Base-by-base conservation (phyloP, 2,329 filamentous ascomycete genomes). In the Diaporthe eres region DNA sequence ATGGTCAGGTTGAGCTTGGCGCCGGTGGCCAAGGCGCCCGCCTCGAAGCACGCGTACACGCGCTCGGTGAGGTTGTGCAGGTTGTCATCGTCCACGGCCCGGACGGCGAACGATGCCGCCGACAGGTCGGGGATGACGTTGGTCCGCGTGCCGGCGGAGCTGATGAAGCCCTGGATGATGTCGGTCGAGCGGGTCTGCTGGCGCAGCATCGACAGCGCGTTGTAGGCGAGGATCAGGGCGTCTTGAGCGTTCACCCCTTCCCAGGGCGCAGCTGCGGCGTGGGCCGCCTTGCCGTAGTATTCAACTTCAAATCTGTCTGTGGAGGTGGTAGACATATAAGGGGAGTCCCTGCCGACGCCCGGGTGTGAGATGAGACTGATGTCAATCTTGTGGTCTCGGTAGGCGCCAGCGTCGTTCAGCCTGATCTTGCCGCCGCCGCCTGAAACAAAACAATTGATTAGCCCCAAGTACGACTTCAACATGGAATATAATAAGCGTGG, bases 81-180 rank as follows among this genome's bases (percentile, higher is more conserved):
- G 2, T 77, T 73, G 8, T 76, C 72, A 10, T 79, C 76, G 79
- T 88, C 83, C 71, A 87, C 84, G 61, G 85, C 89, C n/a, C 90
- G 91, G 79, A 91, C 87, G 57, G 88, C 89, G 79, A 84, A 92
- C 3, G 91, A 93, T 79, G 88, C 89, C 53, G 87, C 88, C 28
- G 90, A 90, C 4, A 92, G 92, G 53, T 71, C 71, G 22, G 75
- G 77, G 19, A 78, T 75, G n/a, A 78, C 37, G 71, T 78, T 78
- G 34, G 72, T 25, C 9, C 51, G 49, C n/a, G 31, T 39, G 42
- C 72, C 72, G 31, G 34, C 68, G 17, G 25, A 22, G 51, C 39
- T 42, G 58, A 75, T 73, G 74, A 51, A 39, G 34, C 74, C 74
- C 39, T 75, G 74, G 68, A 75, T 73, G 25, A 58, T 73, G 34